Conservation (phyloP, 169 alveolate genomes). For the Cryptosporidium sp. region DNA sequence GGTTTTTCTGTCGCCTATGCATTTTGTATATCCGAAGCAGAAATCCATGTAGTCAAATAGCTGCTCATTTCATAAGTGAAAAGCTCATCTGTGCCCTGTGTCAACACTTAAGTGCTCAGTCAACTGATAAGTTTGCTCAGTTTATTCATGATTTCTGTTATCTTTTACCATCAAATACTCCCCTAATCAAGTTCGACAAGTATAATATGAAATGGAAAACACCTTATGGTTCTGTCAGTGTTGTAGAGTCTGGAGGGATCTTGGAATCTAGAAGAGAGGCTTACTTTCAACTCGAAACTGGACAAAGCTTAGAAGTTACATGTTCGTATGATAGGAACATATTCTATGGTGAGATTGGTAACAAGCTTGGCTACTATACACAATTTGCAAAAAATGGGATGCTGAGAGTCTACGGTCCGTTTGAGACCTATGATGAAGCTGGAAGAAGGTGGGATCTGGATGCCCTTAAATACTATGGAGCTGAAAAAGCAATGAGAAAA, state of each 20-base stretch:
- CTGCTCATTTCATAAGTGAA: conserved; percentile 13
- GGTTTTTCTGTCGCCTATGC: conserved; percentile 25
- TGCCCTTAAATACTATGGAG: conserved; percentile 70
- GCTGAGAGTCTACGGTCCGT: conserved; percentile 72
- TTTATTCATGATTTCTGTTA: conserved; percentile 27
- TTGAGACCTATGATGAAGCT: conserved; percentile 70
- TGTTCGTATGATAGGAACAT: conserved; percentile 53
- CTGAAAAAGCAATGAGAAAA: conserved; percentile 63
- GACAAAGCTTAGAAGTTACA: conserved; percentile 13
- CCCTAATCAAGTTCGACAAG: conserved; percentile 50
- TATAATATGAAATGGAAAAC: conserved; percentile 68
- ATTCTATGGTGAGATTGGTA: conserved; percentile 52
- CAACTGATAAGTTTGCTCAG: conserved; percentile 31
- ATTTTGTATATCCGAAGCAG: conserved; percentile 9
- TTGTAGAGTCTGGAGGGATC: conserved; percentile 62
- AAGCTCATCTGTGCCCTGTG: conserved; percentile 27
- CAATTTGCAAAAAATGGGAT: conserved; percentile 62
- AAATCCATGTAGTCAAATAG: conserved; percentile 1
- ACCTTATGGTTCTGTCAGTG: conserved; percentile 63
- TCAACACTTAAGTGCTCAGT: conserved; percentile 8
- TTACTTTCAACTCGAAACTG: conserved; percentile 12
- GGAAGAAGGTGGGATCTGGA: conserved; percentile 75
- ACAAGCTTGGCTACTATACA: conserved; percentile 57
- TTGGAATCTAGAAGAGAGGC: conserved; percentile 64
- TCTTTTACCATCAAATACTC: conserved; percentile 43